Percentiles rank a stretch among this genome's conserved stretches.
Conservation (phyloP, 1,284 basidiomycete genomes). For the Melampsora occidentalis region DNA sequence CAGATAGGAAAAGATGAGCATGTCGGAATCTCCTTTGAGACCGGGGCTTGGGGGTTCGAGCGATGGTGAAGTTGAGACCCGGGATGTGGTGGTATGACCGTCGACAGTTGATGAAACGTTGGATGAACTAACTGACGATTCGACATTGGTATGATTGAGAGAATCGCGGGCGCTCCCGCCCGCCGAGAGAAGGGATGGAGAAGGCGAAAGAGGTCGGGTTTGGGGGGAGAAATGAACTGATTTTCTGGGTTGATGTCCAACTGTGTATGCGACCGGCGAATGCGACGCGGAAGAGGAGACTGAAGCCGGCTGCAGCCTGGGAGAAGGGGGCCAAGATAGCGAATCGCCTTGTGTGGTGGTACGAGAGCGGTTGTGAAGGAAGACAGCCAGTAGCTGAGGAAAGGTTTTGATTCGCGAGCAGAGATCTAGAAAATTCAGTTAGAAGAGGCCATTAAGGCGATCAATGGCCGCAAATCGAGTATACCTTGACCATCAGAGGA, state of each 20-base stretch:
- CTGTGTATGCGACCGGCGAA: conserved; percentile 62
- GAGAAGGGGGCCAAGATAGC: conserved; percentile 46
- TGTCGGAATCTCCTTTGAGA: conserved; percentile 82
- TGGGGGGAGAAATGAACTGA: conserved; percentile 42
- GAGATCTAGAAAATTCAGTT: conserved; percentile 59
- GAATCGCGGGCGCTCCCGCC: background rate
- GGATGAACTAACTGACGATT: background rate
- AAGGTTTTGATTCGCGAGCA: conserved; percentile 85
- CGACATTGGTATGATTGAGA: background rate
- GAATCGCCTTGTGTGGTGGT: conserved; percentile 43
- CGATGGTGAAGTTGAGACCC: conserved; percentile 23
- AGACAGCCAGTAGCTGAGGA: conserved; percentile 86
- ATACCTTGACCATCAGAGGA: background rate
- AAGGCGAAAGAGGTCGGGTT: conserved; percentile 20
- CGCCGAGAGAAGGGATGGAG: conserved; percentile 7
- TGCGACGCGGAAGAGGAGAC: conserved; percentile 65
- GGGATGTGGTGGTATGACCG: conserved; percentile 20
- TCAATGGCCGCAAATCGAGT: background rate
- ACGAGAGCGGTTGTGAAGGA: conserved; percentile 76
- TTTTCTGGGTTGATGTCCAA: conserved; percentile 40
- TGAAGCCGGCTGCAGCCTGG: conserved; percentile 62
- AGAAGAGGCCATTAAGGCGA: background rate
- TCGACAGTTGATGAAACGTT: background rate
- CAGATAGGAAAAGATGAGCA: conserved; percentile 89
- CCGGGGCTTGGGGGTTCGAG: conserved; percentile 57